Base-by-base conservation (phyloP, 2,329 filamentous ascomycete genomes). In the Pseudogymnoascus sp. region DNA sequence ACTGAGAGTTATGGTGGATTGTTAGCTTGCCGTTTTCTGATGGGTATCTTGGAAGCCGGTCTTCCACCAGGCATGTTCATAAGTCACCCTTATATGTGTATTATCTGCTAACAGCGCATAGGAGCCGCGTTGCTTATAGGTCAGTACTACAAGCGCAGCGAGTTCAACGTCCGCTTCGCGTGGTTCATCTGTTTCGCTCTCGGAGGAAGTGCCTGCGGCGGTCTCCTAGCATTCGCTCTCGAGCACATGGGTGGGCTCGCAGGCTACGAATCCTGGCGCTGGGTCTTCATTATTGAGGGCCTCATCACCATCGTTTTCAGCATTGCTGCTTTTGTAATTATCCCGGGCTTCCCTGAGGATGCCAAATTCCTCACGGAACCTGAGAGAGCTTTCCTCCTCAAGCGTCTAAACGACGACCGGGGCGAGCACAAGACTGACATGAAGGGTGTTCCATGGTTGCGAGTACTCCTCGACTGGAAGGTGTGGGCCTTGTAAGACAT, bases 201-300 rank as follows among this genome's bases (percentile, higher is more conserved):
- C 2, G 75, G 70, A 61, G 72, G 65, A 61, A 76, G 67, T 60
- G 77, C 66, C 37, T 79, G 67, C 70, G 78, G 71, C 66, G 76
- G 73, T 59, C 69, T 77, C 29, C 71, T 78, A n/a, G 76, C 76
- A 0, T 77, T 75, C 61, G 75, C 71, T 1, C 74, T 78, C 62
- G 69, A 71, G 21, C 67, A 74, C 40, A 73, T 79, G 69, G 70
- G 77, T 35, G 77, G 77, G 0, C 65, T 71, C 13, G 71, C 69
- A 9, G 76, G 76, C 7, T 75, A 75, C 60, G 67, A 67, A 39
- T 71, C 73, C 13, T 78, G 77, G 76, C 72, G 75, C 18, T 79
- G 77, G 78, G 76, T 80, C 36, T 80, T 80, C 67, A 77, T 80
- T 31, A 63, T 66, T 13, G 64, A 65, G 59, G 63, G 64, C 5